Evolutionary conservation across 345 rosid species (phyloP).

Genomic region (Corchorus capsularis): DNA sequence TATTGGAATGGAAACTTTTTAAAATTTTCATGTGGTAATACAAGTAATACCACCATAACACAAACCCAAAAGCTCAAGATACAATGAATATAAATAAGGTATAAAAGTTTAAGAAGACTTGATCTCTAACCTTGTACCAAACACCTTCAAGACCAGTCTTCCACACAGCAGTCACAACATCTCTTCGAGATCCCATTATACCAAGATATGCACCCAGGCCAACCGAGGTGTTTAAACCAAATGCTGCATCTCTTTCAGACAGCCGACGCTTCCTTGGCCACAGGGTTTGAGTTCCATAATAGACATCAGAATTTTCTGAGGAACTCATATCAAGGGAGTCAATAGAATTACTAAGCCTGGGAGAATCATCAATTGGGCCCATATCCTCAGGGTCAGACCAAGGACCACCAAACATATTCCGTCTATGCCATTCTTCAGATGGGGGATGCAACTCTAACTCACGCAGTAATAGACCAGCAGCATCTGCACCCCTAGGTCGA

Average conservation of each 20-base stretch:
- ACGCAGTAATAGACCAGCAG: constrained; percentile 93
- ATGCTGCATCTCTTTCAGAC: constrained; percentile 99
- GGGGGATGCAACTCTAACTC: constrained; percentile 98
- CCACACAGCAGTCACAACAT: constrained; percentile 94
- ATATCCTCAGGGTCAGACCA: constrained; percentile 87
- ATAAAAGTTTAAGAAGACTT: background rate
- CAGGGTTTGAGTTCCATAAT: constrained; percentile 65
- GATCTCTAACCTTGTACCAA: constrained; percentile 80
- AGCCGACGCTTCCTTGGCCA: constrained; percentile 97
- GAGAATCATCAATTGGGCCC: constrained; percentile 49
- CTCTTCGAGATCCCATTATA: constrained; percentile 98
- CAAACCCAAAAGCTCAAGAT: background rate
- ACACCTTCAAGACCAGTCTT: constrained; percentile 94
- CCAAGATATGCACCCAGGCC: constrained; percentile 98
- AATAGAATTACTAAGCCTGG: constrained; percentile 41
- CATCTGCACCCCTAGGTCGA: constrained; percentile 98
- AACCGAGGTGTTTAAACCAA: constrained; percentile 88
- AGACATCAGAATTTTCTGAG: constrained; percentile 45
- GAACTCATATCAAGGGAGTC: constrained; percentile 45
- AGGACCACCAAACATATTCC: constrained; percentile 95
- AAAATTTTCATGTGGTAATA: background rate
- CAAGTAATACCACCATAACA: background rate
- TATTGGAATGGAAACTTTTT: background rate
- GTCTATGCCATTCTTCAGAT: constrained; percentile 98
- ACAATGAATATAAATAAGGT: background rate